Percentiles rank a stretch among this genome's conserved stretches.
These are phyloP conservation scores for Raddia guianensis DNA, from an alignment of 176 grass and related monocot species.

Conservation along the genomic window DNA sequence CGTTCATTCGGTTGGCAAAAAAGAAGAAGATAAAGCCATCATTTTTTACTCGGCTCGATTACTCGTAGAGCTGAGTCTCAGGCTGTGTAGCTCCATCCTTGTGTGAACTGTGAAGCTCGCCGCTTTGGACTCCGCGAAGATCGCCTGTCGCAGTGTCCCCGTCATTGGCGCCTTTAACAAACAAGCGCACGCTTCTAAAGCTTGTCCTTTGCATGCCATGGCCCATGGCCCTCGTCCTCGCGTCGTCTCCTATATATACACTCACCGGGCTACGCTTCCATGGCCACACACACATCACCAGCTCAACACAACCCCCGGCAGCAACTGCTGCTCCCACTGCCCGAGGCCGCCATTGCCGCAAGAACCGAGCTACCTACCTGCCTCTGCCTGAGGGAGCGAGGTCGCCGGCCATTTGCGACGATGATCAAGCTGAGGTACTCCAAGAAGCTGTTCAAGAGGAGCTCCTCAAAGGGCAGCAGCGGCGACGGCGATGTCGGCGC, in stretches of 20 bases:
- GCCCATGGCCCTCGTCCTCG: too few species aligned
- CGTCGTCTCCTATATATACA: constrained; percentile 45
- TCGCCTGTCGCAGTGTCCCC: constrained; percentile 32
- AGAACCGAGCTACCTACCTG: neutral
- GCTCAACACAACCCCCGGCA: constrained; percentile 3
- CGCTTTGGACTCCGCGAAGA: constrained; percentile 43
- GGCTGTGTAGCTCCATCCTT: neutral
- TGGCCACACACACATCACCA: constrained; percentile 11
- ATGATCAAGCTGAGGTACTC: constrained; percentile 88
- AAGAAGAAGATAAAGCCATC: too few species aligned
- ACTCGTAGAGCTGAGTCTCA: neutral
- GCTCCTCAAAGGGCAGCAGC: constrained; percentile 58
- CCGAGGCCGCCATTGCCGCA: neutral
- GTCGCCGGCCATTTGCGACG: neutral
- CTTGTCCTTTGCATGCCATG: constrained; percentile 40
- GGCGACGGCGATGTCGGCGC: constrained; percentile 1
- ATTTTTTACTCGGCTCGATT: too few species aligned
- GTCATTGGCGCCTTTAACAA: constrained; percentile 43
- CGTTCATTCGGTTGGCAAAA: too few species aligned
- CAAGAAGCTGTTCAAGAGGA: constrained; percentile 95
- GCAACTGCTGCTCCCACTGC: neutral
- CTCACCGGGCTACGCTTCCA: neutral
- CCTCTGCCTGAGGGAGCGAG: neutral
- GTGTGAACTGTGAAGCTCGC: neutral
- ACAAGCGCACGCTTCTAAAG: constrained; percentile 82